A percentile compares a stretch with the other conserved stretches of the same genome.
phyloP scores from a whole-genome alignment of 2,329 filamentous ascomycete genomes.

The Coccinonectria pachysandricola region DNA sequence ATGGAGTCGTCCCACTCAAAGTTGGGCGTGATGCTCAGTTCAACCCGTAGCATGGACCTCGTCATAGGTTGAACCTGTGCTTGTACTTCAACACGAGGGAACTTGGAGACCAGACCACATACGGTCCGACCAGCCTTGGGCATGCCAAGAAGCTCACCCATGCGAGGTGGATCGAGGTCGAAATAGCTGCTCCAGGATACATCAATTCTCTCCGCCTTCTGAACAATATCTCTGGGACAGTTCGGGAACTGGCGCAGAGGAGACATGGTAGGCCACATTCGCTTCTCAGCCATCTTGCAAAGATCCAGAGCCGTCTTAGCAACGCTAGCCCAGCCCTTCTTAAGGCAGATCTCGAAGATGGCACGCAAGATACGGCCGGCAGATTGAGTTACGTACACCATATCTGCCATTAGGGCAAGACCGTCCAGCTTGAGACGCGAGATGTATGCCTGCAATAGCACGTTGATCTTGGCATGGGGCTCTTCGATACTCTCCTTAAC shows the following conservation, averaged over 20 bases:
- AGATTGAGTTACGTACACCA: conserved; percentile 97
- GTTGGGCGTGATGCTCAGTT: conserved; percentile 83
- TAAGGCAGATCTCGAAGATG: conserved; percentile 93
- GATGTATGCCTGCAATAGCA: conserved; percentile 91
- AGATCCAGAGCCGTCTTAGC: conserved; percentile 86
- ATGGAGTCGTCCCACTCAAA: conserved; percentile 91
- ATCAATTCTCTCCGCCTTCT: conserved; percentile 90
- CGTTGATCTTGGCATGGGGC: conserved; percentile 95
- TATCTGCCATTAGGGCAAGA: conserved; percentile 90
- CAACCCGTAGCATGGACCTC: conserved; percentile 80
- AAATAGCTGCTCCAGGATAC: conserved; percentile 92
- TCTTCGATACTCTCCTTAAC: conserved; percentile 98
- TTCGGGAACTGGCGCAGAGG: conserved; percentile 81
- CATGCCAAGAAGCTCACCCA: conserved; percentile 88
- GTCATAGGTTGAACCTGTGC: conserved; percentile 93
- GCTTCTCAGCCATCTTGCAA: conserved; percentile 98
- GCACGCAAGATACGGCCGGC: conserved; percentile 91
- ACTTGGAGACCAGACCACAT: conserved; percentile 80
- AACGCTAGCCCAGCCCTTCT: conserved; percentile 91
- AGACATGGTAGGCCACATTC: conserved; percentile 99
- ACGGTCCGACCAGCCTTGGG: conserved; percentile 80
- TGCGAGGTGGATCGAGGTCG: conserved; percentile 87
- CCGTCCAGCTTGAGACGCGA: conserved; percentile 90
- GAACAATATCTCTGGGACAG: conserved; percentile 75
- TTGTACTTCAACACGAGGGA: conserved; percentile 84